Conservation (phyloP, 2,329 filamentous ascomycete species). For the Cordyceps tenuipes region DNA sequence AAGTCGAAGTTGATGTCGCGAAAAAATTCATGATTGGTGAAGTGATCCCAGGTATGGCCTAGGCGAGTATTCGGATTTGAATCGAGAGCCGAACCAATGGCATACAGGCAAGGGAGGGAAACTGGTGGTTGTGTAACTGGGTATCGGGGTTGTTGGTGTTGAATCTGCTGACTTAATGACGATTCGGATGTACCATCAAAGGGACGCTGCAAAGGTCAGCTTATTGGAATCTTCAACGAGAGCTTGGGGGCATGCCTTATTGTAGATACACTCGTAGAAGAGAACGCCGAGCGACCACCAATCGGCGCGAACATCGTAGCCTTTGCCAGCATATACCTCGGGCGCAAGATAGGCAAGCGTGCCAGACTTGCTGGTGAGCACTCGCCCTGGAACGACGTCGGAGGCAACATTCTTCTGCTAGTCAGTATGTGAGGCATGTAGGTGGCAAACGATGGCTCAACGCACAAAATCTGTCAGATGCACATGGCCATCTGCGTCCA, state of each 20-base stretch:
- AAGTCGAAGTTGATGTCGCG: constrained; percentile 73
- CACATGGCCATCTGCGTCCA: constrained; percentile 86
- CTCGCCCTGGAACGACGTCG: constrained; percentile 74
- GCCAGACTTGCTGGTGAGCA: constrained; percentile 89
- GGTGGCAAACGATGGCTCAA: constrained; percentile 12
- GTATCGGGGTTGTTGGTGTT: constrained; percentile 67
- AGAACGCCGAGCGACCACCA: constrained; percentile 98
- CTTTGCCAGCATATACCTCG: constrained; percentile 85
- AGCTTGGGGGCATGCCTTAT: constrained; percentile 58
- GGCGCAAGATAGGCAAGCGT: constrained; percentile 93
- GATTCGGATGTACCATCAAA: constrained; percentile 88
- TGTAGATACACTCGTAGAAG: constrained; percentile 99
- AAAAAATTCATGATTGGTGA: constrained; percentile 87
- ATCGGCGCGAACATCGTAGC: constrained; percentile 84
- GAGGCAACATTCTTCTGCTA: constrained; percentile 85
- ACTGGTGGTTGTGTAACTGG: constrained; percentile 91
- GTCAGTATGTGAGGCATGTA: constrained; percentile 16
- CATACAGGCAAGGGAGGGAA: constrained; percentile 77
- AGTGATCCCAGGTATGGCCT: constrained; percentile 78
- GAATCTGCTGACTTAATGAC: constrained; percentile 69
- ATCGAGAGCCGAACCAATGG: constrained; percentile 76
- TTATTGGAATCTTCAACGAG: background rate
- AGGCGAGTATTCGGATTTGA: constrained; percentile 73
- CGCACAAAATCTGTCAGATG: constrained; percentile 95
- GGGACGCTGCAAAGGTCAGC: constrained; percentile 55